Percentiles rank a stretch among this genome's conserved stretches.
Evolutionary conservation across 371 early-diverging fungal genomes (phyloP).

Genomic region (Syncephalastrum contaminatum): DNA sequence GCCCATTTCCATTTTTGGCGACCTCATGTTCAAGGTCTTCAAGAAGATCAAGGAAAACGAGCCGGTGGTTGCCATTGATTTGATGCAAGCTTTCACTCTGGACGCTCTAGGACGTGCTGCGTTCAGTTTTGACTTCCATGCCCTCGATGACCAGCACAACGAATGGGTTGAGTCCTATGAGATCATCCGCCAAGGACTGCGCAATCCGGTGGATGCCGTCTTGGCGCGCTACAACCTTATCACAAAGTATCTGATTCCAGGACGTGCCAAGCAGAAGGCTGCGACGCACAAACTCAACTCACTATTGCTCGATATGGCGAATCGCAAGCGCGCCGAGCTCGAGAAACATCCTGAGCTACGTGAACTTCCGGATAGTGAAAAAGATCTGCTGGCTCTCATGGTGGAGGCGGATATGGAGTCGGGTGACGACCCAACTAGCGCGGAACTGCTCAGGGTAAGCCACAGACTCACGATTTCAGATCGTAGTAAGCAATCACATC

Average conservation of each 20-base stretch:
- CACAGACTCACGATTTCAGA: too few relatives aligned
- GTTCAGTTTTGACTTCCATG: conserved; percentile 37
- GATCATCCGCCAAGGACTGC: conserved; percentile 7
- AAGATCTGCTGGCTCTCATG: conserved; percentile 50
- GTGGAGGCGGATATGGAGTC: conserved; percentile 26
- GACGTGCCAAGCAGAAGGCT: neutral
- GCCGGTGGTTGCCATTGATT: neutral
- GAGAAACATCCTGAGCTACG: conserved; percentile 2
- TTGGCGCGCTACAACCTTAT: too few relatives aligned
- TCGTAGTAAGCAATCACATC: too few relatives aligned
- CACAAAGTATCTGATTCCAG: too few relatives aligned
- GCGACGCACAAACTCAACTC: conserved; percentile 8
- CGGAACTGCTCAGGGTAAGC: conserved; percentile 21
- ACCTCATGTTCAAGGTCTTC: conserved; percentile 16
- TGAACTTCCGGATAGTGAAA: conserved; percentile 29
- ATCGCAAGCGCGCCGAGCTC: too few relatives aligned
- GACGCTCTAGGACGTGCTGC: conserved; percentile 35
- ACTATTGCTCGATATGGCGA: too few relatives aligned
- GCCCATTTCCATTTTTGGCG: conserved; percentile 31
- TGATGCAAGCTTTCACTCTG: conserved; percentile 29
- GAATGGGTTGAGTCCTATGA: conserved; percentile 26
- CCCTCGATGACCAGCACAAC: conserved; percentile 21
- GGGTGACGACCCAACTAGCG: conserved; percentile 13
- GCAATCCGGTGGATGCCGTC: neutral
- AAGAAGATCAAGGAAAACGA: conserved; percentile 17